Evolutionary conservation across 2,329 filamentous ascomycete genomes (phyloP), one percentile per base, ranked within the genome.

Genomic region (Sclerotiophoma versabilis): DNA sequence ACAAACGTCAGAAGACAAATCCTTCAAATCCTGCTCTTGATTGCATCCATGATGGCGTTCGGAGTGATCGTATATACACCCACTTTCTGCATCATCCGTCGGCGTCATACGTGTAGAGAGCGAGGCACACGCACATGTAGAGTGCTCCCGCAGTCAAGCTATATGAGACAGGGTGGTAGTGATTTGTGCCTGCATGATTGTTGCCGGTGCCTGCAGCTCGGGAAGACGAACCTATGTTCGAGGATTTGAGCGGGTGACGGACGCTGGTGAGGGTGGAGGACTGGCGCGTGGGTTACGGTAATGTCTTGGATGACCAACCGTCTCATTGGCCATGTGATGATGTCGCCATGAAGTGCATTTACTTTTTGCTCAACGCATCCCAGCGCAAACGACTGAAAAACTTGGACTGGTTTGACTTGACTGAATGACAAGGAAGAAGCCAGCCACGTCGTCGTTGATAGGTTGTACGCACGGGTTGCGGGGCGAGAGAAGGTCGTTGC

Each of bases 291-390:
- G 63, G 49, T 57, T 59, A 59, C 54, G 57, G 56, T 39, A 22
- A 53, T 70, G 69, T 71, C 67, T 70, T 70, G 60, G 59, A 67
- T 70, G 69, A 71, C 68, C 62, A 58, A 45, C 44, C 58, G 58
- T 55, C 47, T 59, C 60, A 57, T 49, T 23, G 43, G 44, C 57
- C 68, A 69, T 66, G 65, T 71, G 68, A 69, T 54, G 38, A 26
- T 7, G 20, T 33, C n/a, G 22, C 34, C 29, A 10, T 43, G 14
- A 23, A 48, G 20, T 27, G 39, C 46, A 3, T 15, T 23, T 41
- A 37, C 27, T 25, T 33, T 45, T 33, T 45, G 27, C 26, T 51
- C 15, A 7, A 38, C 25, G 12, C 30, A 20, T 11, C 22, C 23
- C 30, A 5, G 30, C 19, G 22, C 37, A 11, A 37, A 2, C 11